Percentiles rank a stretch among this genome's conserved stretches.
These are phyloP conservation scores for Vachellia pachyceras DNA, from an alignment of 306 rosid genomes.

Conservation along the genomic window DNA sequence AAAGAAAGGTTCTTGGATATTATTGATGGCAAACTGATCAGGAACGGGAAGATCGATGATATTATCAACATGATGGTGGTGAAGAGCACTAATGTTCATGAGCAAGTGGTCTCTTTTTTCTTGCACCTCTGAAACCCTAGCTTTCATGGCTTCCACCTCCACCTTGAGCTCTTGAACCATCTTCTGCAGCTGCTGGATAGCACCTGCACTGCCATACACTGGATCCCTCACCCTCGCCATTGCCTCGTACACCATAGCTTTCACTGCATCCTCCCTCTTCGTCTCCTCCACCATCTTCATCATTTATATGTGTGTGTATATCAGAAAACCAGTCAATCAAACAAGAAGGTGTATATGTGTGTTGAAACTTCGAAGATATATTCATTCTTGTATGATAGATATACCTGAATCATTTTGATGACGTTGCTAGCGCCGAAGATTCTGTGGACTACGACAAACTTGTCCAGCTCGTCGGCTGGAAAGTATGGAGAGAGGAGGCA, in stretches of 20 bases:
- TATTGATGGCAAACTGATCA: not conserved
- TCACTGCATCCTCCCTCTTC: conserved; percentile 45
- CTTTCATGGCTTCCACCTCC: conserved; percentile 23
- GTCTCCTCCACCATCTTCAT: conserved; percentile 46
- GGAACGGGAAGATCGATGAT: not conserved
- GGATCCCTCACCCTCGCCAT: conserved; percentile 45
- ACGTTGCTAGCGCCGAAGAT: conserved; percentile 52
- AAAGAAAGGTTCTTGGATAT: not conserved
- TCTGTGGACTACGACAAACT: conserved; percentile 41
- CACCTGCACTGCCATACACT: conserved; percentile 48
- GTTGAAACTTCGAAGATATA: no score
- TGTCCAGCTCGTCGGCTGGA: conserved; percentile 34
- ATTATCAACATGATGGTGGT: not conserved
- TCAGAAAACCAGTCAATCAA: no score
- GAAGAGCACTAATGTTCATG: not conserved
- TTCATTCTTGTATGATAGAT: not conserved
- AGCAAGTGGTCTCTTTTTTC: conserved; percentile 30
- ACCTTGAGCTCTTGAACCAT: conserved; percentile 30
- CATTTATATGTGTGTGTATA: not conserved
- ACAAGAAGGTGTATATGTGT: no score
- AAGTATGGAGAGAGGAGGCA: conserved; percentile 46
- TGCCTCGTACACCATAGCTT: conserved; percentile 45
- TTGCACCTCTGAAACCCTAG: conserved; percentile 21
- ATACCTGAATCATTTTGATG: conserved; percentile 46
- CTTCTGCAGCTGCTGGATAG: conserved; percentile 33